Percentiles rank a stretch among this genome's conserved stretches.
Evolutionary conservation across 1,284 basidiomycete species (phyloP).

Genomic region (Porodaedalea pini): DNA sequence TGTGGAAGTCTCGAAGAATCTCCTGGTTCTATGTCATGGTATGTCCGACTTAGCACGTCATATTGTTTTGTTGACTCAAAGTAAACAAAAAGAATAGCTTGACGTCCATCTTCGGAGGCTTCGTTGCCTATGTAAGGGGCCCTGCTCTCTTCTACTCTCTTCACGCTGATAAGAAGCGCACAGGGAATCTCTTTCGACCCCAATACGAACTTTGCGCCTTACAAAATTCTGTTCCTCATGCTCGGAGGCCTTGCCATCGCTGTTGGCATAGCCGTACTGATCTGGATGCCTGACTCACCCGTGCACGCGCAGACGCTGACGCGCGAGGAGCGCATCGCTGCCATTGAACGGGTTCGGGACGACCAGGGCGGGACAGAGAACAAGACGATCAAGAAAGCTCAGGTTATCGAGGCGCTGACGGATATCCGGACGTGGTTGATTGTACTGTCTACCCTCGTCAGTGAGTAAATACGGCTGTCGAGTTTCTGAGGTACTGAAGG

Average conservation of each 20-base stretch:
- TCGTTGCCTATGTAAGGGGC: conserved; percentile 54
- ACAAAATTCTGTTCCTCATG: conserved; percentile 61
- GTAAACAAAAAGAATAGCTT: conserved; percentile 46
- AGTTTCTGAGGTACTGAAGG: not conserved
- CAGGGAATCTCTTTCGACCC: conserved; percentile 58
- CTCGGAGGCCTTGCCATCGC: conserved; percentile 59
- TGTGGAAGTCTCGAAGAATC: conserved; percentile 51
- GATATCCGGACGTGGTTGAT: conserved; percentile 67
- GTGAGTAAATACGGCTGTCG: conserved; percentile 36
- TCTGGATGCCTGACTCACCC: conserved; percentile 66
- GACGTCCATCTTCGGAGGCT: conserved; percentile 62
- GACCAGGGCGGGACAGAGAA: conserved; percentile 65
- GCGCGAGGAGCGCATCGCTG: conserved; percentile 58
- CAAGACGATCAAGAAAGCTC: conserved; percentile 56
- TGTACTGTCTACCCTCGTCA: conserved; percentile 52
- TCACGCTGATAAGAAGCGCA: not conserved
- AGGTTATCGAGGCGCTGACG: conserved; percentile 52
- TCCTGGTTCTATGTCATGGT: conserved; percentile 71
- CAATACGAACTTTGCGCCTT: conserved; percentile 46
- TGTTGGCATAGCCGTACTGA: conserved; percentile 52
- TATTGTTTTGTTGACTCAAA: not conserved
- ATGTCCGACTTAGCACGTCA: conserved; percentile 16
- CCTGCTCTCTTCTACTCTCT: not conserved
- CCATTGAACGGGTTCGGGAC: conserved; percentile 62
- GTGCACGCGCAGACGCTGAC: conserved; percentile 56